These are phyloP conservation scores for Daldinia eschscholtzii DNA, from an alignment of 2,329 filamentous ascomycete genomes.

Conservation along the genomic window DNA sequence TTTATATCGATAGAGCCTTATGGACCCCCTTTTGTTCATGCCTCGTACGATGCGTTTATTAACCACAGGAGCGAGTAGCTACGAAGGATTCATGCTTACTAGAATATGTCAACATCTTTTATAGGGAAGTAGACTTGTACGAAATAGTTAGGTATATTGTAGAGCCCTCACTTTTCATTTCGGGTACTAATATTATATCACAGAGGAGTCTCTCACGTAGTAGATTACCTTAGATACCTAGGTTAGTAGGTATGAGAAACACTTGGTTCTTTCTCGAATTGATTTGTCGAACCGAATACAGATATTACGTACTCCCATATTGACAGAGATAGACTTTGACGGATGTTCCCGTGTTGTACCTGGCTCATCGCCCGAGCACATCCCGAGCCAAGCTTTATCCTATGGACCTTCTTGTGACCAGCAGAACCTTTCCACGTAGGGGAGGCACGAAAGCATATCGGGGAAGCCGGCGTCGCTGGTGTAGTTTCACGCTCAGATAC, in stretches of 20 bases:
- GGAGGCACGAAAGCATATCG: slow-evolving; percentile 15
- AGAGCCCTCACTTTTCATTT: too few species aligned
- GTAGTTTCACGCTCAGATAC: slow-evolving; percentile 15
- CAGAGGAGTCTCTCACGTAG: too few species aligned
- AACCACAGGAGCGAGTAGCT: background rate
- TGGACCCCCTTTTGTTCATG: background rate
- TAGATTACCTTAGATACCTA: too few species aligned
- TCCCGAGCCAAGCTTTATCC: slow-evolving; percentile 19
- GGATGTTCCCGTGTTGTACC: slow-evolving; percentile 1
- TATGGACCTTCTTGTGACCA: slow-evolving; percentile 26
- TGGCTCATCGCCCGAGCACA: background rate
- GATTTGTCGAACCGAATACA: background rate
- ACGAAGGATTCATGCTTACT: background rate
- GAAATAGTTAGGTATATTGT: background rate
- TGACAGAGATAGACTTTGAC: background rate
- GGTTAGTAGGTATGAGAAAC: background rate
- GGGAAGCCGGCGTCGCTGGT: slow-evolving; percentile 8
- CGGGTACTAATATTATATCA: too few species aligned
- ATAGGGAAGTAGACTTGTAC: background rate
- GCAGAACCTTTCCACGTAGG: slow-evolving; percentile 15
- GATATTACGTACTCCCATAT: background rate
- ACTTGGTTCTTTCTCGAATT: background rate
- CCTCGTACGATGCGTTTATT: background rate
- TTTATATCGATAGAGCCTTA: too few species aligned
- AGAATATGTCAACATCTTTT: background rate